Percentiles rank a stretch among this genome's conserved stretches.
phyloP scores from a whole-genome alignment of 2,329 filamentous ascomycete genomes.

The Coniella lustricola region DNA sequence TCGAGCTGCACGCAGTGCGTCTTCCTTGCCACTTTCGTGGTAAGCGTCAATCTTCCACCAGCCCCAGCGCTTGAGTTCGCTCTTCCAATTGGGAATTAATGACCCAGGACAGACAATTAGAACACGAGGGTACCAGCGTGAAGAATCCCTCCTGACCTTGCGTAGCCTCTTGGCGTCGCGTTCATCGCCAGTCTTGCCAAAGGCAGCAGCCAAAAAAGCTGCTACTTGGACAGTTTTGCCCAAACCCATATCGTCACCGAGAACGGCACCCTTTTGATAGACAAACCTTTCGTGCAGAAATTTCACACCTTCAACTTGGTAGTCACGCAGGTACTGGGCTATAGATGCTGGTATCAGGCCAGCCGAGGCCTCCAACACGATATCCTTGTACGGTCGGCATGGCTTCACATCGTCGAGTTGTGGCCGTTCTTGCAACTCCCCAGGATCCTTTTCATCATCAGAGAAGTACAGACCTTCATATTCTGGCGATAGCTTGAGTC shows the following conservation, averaged over 20 bases:
- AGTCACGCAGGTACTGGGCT: constrained; percentile 85
- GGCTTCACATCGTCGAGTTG: constrained; percentile 58
- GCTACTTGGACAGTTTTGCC: constrained; percentile 97
- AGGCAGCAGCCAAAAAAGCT: constrained; percentile 82
- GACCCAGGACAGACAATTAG: constrained; percentile 85
- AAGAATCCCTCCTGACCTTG: constrained; percentile 61
- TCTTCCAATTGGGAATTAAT: constrained; percentile 84
- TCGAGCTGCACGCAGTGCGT: constrained; percentile 63
- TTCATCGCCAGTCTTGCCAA: constrained; percentile 88
- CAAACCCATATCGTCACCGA: constrained; percentile 96
- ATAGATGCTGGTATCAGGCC: constrained; percentile 83
- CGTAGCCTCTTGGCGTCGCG: constrained; percentile 81
- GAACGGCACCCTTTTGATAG: constrained; percentile 80
- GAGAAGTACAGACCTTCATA: constrained; percentile 72
- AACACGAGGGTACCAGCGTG: constrained; percentile 73
- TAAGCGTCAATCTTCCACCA: constrained; percentile 89
- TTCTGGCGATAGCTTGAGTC: constrained; percentile 68
- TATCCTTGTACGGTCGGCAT: constrained; percentile 64
- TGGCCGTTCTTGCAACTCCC: constrained; percentile 52
- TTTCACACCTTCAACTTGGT: constrained; percentile 77
- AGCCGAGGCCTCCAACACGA: constrained; percentile 65
- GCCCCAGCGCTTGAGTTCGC: constrained; percentile 82
- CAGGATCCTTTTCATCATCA: constrained; percentile 49
- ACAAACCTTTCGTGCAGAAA: constrained; percentile 88
- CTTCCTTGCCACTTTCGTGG: constrained; percentile 64